A percentile compares a stretch with the other conserved stretches of the same genome.
These are phyloP conservation scores for Hypoxylon sp. DNA, from an alignment of 2,329 filamentous ascomycete species.

Conservation along the genomic window DNA sequence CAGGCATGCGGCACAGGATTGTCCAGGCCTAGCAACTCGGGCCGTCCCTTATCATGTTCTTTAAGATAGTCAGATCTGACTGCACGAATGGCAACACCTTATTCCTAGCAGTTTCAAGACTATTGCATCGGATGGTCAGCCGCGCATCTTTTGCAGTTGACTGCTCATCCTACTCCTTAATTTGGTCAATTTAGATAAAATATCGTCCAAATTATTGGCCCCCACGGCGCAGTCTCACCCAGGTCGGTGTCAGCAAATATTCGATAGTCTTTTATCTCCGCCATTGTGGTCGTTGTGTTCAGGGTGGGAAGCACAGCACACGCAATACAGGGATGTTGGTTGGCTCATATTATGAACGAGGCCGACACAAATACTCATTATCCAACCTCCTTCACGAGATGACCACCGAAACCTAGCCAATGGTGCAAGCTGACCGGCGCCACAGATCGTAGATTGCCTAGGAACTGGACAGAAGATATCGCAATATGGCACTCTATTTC, in stretches of 20 bases:
- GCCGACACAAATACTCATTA: constrained; percentile 21
- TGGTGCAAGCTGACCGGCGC: constrained; percentile 30
- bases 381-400: constrained; percentile 33
- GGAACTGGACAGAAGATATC: constrained; percentile 24
- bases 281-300: constrained; percentile 26
- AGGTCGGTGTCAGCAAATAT: constrained; percentile 32
- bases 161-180: constrained; percentile 30
- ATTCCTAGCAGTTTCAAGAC: constrained; percentile 35
- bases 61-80: constrained; percentile 42
- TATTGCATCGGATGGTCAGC: constrained; percentile 41
- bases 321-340: constrained; percentile 34
- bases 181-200: constrained; percentile 18
- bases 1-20: constrained; percentile 38
- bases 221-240: constrained; percentile 36
- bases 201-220: constrained; percentile 22
- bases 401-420: constrained; percentile 41
- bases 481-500: constrained; percentile 25
- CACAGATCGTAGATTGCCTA: constrained; percentile 36
- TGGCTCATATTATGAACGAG: constrained; percentile 19
- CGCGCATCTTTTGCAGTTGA: constrained; percentile 36
- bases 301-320: constrained; percentile 40
- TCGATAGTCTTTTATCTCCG: constrained; percentile 32
- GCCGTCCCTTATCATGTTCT: constrained; percentile 46
- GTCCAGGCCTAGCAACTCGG: constrained; percentile 37
- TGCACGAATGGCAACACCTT: constrained; percentile 41